Conservation (phyloP, 768 basidiomycete genomes). For the Boletus coccyginus region DNA sequence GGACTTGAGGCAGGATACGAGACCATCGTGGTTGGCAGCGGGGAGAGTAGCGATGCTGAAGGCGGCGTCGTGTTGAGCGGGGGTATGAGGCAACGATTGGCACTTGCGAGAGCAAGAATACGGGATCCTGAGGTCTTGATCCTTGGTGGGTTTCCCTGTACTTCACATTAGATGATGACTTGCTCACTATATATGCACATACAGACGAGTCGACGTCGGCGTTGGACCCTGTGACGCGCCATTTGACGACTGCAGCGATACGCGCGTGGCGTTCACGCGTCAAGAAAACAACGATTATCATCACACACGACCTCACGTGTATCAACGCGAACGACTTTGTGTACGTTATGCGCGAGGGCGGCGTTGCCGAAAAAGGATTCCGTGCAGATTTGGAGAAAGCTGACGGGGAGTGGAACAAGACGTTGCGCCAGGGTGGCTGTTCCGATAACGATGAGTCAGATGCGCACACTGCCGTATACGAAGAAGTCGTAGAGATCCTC, state of each 20-base stretch:
- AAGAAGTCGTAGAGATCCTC: slow-evolving; percentile 45
- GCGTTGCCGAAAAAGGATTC: slow-evolving; percentile 85
- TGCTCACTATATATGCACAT: neutral
- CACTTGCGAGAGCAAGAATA: slow-evolving; percentile 82
- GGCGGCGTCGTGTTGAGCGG: slow-evolving; percentile 81
- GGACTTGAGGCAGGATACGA: slow-evolving; percentile 90
- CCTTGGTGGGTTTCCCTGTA: slow-evolving; percentile 60
- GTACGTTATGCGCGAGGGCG: slow-evolving; percentile 83
- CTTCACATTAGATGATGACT: neutral
- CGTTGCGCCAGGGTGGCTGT: slow-evolving; percentile 66
- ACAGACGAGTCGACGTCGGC: slow-evolving; percentile 80
- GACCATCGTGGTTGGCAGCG: slow-evolving; percentile 50
- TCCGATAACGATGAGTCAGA: slow-evolving; percentile 38
- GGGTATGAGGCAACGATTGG: slow-evolving; percentile 88
- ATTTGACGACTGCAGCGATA: slow-evolving; percentile 77
- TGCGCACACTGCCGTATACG: slow-evolving; percentile 27
- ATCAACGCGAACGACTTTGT: slow-evolving; percentile 78
- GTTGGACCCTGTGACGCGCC: slow-evolving; percentile 82
- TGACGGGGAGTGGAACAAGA: slow-evolving; percentile 65
- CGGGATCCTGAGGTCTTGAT: slow-evolving; percentile 87
- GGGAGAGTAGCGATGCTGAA: slow-evolving; percentile 39
- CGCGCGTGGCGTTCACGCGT: slow-evolving; percentile 55
- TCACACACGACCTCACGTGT: slow-evolving; percentile 93
- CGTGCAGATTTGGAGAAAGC: slow-evolving; percentile 69
- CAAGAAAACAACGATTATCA: slow-evolving; percentile 58